phyloP scores from a whole-genome alignment of 257 asterid species.

The Solanum etuberosum region DNA sequence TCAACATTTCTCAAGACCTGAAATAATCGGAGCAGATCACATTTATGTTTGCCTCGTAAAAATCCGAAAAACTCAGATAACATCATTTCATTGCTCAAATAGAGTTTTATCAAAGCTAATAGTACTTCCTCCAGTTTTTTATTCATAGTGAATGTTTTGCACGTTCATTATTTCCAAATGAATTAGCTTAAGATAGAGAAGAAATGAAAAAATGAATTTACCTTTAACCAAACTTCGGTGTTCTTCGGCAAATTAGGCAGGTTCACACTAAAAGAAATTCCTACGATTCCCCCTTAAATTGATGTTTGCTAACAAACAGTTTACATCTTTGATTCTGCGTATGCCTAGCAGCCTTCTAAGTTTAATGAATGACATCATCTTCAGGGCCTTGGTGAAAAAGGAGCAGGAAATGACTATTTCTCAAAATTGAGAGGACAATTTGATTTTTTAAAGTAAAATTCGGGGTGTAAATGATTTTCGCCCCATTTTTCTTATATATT shows the following conservation, averaged over 20 bases:
- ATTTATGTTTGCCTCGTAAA: not conserved
- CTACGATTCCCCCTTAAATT: too few relatives aligned
- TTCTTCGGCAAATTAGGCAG: conserved; percentile 80
- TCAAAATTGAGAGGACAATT: too few relatives aligned
- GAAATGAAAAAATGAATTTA: conserved; percentile 7
- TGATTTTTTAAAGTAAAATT: too few relatives aligned
- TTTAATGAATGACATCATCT: too few relatives aligned
- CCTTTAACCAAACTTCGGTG: conserved; percentile 90
- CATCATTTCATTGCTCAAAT: too few relatives aligned
- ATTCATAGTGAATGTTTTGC: not conserved
- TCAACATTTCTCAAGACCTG: not conserved
- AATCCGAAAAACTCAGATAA: not conserved
- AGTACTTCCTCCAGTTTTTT: not conserved
- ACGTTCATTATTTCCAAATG: not conserved
- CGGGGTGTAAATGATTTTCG: too few relatives aligned
- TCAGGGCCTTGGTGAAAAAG: too few relatives aligned
- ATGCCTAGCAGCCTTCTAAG: too few relatives aligned
- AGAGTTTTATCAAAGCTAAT: not conserved
- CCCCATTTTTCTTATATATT: too few relatives aligned
- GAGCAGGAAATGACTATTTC: too few relatives aligned
- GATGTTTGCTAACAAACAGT: too few relatives aligned
- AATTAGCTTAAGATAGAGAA: not conserved
- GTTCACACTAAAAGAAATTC: conserved; percentile 18
- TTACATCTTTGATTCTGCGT: too few relatives aligned
- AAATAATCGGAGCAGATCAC: not conserved